A percentile compares a stretch with the other conserved stretches of the same genome.
Conservation (phyloP, 2,329 filamentous ascomycete species). For the Scedosporium dehoogii region DNA sequence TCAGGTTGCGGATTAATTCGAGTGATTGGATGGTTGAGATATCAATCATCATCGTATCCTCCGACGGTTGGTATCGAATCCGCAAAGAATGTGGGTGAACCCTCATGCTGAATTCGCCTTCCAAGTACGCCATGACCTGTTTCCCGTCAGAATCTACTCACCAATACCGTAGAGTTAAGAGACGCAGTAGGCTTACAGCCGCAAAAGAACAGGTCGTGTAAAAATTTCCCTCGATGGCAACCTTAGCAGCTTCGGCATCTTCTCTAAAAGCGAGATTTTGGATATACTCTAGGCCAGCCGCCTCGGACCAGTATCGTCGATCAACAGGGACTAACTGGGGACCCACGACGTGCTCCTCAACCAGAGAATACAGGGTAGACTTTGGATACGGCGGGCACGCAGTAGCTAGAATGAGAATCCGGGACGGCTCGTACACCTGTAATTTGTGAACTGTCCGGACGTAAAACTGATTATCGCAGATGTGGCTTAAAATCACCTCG, state of each 20-base stretch:
- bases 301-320: conserved; percentile 76
- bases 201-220: conserved; percentile 79
- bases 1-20: conserved; percentile 82
- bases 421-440: conserved; percentile 66
- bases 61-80: conserved; percentile 77
- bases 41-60: conserved; percentile 94
- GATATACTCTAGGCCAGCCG: conserved; percentile 65
- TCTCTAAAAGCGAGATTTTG: conserved; percentile 68
- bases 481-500: conserved; percentile 78
- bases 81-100: conserved; percentile 75
- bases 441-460: conserved; percentile 82
- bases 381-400: conserved; percentile 54
- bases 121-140: conserved; percentile 72
- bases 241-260: conserved; percentile 71
- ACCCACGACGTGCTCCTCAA: conserved; percentile 61
- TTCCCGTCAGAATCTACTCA: conserved; percentile 10
- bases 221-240: conserved; percentile 72
- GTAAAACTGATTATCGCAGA: conserved; percentile 89
- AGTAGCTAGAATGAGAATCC: conserved; percentile 68
- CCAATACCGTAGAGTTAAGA: not conserved
- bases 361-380: conserved; percentile 64
- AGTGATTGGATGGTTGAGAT: conserved; percentile 76
- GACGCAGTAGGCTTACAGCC: conserved; percentile 48
- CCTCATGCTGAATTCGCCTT: conserved; percentile 54
- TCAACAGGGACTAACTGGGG: conserved; percentile 50